Percentiles rank a stretch among this genome's conserved stretches.
These are phyloP conservation scores for Hypoxylon sp. DNA, from an alignment of 2,329 filamentous ascomycete genomes.

Conservation along the genomic window DNA sequence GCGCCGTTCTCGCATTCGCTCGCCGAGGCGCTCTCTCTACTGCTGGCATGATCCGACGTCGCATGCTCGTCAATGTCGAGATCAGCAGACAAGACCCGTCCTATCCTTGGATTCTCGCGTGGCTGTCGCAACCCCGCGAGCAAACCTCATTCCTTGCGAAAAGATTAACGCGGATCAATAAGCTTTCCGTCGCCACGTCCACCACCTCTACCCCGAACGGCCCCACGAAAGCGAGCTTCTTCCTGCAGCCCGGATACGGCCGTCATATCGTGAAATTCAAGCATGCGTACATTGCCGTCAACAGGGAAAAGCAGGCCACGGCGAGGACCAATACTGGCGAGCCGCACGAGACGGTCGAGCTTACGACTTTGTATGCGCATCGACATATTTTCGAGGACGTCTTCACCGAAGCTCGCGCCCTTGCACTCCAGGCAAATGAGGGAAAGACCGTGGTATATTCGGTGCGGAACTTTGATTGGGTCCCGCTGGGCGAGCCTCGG, in stretches of 20 bases:
- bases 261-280: constrained; percentile 88
- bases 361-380: constrained; percentile 91
- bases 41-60: constrained; percentile 80
- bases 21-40: constrained; percentile 80
- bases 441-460: constrained; percentile 95
- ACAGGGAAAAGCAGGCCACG: constrained; percentile 85
- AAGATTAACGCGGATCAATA: constrained; percentile 69
- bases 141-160: constrained; percentile 69
- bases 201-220: constrained; percentile 71
- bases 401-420: constrained; percentile 84
- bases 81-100: constrained; percentile 94
- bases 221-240: constrained; percentile 81
- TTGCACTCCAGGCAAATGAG: constrained; percentile 83
- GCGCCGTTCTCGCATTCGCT: constrained; percentile 82
- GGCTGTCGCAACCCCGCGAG: constrained; percentile 87
- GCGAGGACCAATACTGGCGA: constrained; percentile 84
- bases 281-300: constrained; percentile 87
- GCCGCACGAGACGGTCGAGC: constrained; percentile 92
- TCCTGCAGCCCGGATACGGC: constrained; percentile 90
- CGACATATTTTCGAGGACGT: constrained; percentile 90
- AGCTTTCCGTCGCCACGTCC: constrained; percentile 68
- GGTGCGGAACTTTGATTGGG: constrained; percentile 86
- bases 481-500: constrained; percentile 83
- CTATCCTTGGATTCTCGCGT: constrained; percentile 93
- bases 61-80: constrained; percentile 93